phyloP scores from a whole-genome alignment of 139 green algal genomes.

The Closterium sp. region DNA sequence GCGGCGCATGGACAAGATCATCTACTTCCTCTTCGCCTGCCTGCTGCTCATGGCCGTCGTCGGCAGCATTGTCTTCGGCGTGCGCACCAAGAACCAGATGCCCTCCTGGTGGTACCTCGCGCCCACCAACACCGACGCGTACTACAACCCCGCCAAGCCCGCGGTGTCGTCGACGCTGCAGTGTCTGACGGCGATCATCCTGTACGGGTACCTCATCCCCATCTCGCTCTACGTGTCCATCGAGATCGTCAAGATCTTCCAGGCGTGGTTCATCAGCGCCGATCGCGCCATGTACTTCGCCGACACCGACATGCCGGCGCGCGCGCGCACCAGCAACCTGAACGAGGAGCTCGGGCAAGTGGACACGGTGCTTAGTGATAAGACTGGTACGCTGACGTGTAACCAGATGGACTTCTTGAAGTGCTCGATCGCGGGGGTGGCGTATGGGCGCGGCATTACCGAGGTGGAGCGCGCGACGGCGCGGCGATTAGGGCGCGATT shows the following conservation, averaged over 20 bases:
- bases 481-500: constrained; percentile 6
- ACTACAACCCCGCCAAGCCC: constrained; percentile 33
- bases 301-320: constrained; percentile 70
- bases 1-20: constrained; percentile 50
- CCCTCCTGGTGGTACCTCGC: constrained; percentile 34
- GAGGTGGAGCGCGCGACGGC: constrained; percentile 71
- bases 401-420: constrained; percentile 89
- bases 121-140: constrained; percentile 5
- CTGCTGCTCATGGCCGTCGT: constrained; percentile 55
- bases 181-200: constrained; percentile 80
- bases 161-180: constrained; percentile 1
- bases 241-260: constrained; percentile 82
- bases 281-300: constrained; percentile 59
- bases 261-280: constrained; percentile 56
- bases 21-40: constrained; percentile 51
- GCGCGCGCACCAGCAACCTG: constrained; percentile 82
- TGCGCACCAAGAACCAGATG: constrained; percentile 15
- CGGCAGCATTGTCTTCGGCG: constrained; percentile 25
- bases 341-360: constrained; percentile 93
- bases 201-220: constrained; percentile 92
- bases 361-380: constrained; percentile 94
- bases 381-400: constrained; percentile 82
- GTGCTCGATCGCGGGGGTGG: constrained; percentile 74
- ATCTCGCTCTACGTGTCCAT: constrained; percentile 98
- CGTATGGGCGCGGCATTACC: constrained; percentile 79